Base-by-base conservation (phyloP, 2,329 filamentous ascomycete species). In the Thielaviopsis cerberus region DNA sequence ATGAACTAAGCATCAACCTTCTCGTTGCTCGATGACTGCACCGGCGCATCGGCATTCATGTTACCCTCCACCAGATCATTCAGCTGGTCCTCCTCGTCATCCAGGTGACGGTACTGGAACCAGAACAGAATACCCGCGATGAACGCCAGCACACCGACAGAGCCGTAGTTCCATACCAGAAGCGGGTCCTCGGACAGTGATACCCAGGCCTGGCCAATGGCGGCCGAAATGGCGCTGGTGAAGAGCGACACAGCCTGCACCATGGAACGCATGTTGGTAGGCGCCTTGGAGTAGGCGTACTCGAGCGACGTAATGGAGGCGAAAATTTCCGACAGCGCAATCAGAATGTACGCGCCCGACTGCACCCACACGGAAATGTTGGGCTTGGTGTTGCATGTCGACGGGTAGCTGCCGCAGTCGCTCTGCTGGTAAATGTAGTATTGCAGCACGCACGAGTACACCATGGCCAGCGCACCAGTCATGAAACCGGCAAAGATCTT, bases 231-330 rank as follows among this genome's bases (percentile, higher is more conserved):
- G 53, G 84, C 82, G 41, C 77, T 80, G 71, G 79, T 83, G 71
- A 88, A 84, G 55, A 86, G 76, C 54, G 79, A 79, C 57, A 88
- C 74, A 10, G 80, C 78, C 63, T 76, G 75, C n/a, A 89, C 81
- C 58, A 88, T 75, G 25, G 81, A 83, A 5, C 83, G 77, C 85
- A 89, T 89, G 70, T 86, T 88, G 66, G 76, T 77, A 8, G 85
- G 86, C 0, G 84, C 83, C 68, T 88, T 88, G 65, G 83, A 83
- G 70, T 81, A 88, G 23, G 85, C 85, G 63, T 86, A 88, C 69
- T 89, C 85, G 17, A 87, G 76, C 13, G 77, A 79, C 1, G 75
- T 77, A 62, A 77, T 76, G 59, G 72, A 74, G 0, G 74, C 72
- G 58, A 74, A 70, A 53, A 77, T 74, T 64, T 77, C 75, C 26